phyloP scores from a whole-genome alignment of 805 yeast species.

The Tetrapisispora fleetii region DNA sequence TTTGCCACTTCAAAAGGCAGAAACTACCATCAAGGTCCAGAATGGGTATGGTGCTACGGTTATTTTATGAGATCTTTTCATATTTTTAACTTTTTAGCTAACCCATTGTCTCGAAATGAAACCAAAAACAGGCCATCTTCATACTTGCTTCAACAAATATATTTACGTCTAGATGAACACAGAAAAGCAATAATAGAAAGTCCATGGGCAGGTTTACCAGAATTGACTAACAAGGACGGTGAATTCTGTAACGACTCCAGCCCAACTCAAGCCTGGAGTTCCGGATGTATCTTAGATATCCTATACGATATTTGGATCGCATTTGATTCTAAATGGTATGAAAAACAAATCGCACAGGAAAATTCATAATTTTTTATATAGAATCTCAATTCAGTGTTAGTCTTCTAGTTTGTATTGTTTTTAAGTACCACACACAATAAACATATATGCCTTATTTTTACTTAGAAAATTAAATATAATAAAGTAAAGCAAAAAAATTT shows the following conservation, averaged over 20 bases:
- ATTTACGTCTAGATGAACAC: conserved; percentile 53
- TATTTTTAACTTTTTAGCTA: conserved; percentile 38
- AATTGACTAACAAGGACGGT: conserved; percentile 84
- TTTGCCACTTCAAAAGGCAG: conserved; percentile 93
- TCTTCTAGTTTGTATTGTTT: too few relatives aligned
- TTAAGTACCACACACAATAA: too few relatives aligned
- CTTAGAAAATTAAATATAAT: too few relatives aligned
- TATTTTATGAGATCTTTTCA: conserved; percentile 74
- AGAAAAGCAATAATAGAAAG: conserved; percentile 62
- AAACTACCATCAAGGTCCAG: conserved; percentile 98
- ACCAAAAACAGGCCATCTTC: conserved; percentile 34
- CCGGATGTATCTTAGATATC: conserved; percentile 75
- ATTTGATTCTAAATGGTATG: neutral
- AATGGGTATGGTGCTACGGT: conserved; percentile 93
- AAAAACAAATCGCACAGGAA: neutral
- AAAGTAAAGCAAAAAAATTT: too few relatives aligned
- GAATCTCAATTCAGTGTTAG: too few relatives aligned
- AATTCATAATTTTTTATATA: neutral
- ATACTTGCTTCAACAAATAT: conserved; percentile 48
- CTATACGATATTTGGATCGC: conserved; percentile 45
- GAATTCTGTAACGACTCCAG: conserved; percentile 74
- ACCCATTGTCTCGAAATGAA: conserved; percentile 29
- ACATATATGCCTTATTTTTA: too few relatives aligned
- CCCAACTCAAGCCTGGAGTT: conserved; percentile 96
- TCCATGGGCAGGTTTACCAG: conserved; percentile 91